Evolutionary conservation across 108 stramenopile species (phyloP), one percentile per base, ranked within the genome.

Genomic region (Aurantiochytrium sp.): DNA sequence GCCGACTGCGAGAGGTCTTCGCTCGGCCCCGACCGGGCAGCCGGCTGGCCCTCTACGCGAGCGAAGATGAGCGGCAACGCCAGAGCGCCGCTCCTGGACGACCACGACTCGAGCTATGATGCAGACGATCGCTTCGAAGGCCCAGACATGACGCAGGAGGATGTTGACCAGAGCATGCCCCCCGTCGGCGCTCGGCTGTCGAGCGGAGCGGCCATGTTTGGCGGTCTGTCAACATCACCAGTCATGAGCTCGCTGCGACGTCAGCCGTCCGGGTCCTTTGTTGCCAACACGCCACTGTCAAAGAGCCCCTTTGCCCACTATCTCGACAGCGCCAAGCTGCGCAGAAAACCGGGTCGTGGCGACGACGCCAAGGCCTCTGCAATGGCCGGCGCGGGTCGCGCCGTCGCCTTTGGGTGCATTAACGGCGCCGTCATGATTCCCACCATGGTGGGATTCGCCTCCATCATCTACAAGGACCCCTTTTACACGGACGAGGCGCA

Each of bases 401-500:
- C 64, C 35, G 25, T 83, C 43, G 76, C 51, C 4, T 83, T 83
- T 0, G 76, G 76, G 16, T 53, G 44, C 49, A 83, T 83, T 4
- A 83, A 83, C 4, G 76, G 76, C 12, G 76, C 49, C 10, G 76
- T 83, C 49, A 83, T 83, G 76, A 53, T 83, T 47, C 76, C 76
- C n/a, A 83, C 76, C 45, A 83, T 83, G 76, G 76, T 83, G 51
- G 76, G 76, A 6, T 83, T 83, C 49, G 76, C 76, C 10, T 83
- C 76, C 45, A 83, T 83, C 76, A 83, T 83, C 51, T 83, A 83
- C 76, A 83, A 83, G 23, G 76, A 83, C 51, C 76, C 76, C 6
- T 83, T 83, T 53, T 83, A 53, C 51, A 53, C 51, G 49, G 76
- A 83, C 49, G 25, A 21, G 19, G 76, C 19, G 18, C 76, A 83